A percentile compares a stretch with the other conserved stretches of the same genome.
phyloP scores from a whole-genome alignment of 2,329 filamentous ascomycete species.

The Verruconis gallopava region DNA sequence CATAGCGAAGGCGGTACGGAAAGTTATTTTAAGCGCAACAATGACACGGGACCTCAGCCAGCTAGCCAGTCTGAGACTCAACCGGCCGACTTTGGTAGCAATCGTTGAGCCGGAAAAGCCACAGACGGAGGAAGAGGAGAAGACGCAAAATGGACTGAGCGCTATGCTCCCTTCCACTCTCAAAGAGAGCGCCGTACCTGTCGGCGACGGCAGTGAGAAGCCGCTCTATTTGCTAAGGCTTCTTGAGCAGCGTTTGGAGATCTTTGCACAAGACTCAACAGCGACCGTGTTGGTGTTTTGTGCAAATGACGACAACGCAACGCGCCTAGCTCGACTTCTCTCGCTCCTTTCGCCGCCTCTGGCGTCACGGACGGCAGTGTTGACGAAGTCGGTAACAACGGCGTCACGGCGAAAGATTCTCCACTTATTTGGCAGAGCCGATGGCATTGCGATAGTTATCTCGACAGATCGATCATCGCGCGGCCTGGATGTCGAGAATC shows the following conservation, averaged over 20 bases:
- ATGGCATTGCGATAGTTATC: slow-evolving; percentile 60
- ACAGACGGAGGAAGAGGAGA: slow-evolving; percentile 6
- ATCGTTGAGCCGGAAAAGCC: slow-evolving; percentile 27
- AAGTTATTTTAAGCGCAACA: slow-evolving; percentile 81
- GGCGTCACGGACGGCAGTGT: slow-evolving; percentile 47
- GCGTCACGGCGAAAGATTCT: slow-evolving; percentile 55
- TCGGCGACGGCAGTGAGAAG: slow-evolving; percentile 40
- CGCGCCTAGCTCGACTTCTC: slow-evolving; percentile 74
- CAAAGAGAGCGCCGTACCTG: slow-evolving; percentile 35
- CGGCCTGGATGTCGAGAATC: slow-evolving; percentile 67
- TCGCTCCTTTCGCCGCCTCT: slow-evolving; percentile 50
- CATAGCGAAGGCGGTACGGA: slow-evolving; percentile 48
- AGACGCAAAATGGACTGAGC: slow-evolving; percentile 14
- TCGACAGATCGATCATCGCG: slow-evolving; percentile 89
- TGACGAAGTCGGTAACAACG: slow-evolving; percentile 68
- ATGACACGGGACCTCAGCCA: slow-evolving; percentile 80
- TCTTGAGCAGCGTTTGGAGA: slow-evolving; percentile 30
- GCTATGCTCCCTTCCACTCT: slow-evolving; percentile 41
- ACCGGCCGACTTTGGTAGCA: slow-evolving; percentile 61
- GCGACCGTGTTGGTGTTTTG: slow-evolving; percentile 58
- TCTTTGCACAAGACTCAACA: neutral
- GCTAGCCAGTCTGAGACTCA: slow-evolving; percentile 58
- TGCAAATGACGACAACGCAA: slow-evolving; percentile 75
- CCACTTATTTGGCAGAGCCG: slow-evolving; percentile 45
- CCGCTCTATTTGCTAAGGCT: slow-evolving; percentile 77